phyloP scores from a whole-genome alignment of 2,329 filamentous ascomycete genomes.

The Verticillium dahliae region DNA sequence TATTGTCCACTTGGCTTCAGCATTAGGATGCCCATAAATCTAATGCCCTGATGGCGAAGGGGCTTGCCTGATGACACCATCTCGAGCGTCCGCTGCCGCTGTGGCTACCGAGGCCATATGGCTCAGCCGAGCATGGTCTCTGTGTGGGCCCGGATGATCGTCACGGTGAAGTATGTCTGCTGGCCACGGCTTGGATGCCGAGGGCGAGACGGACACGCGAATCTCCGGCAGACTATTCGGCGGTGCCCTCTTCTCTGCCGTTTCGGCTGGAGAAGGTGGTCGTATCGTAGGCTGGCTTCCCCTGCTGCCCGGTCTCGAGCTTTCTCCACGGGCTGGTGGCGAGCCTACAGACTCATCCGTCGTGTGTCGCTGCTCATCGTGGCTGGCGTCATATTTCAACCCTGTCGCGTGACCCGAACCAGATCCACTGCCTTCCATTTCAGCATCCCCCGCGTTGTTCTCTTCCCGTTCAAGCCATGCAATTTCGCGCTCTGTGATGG shows the following conservation, averaged over 20 bases:
- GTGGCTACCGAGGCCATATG: conserved; percentile 23
- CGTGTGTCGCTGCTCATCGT: conserved; percentile 3
- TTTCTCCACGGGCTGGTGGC: background rate
- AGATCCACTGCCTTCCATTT: conserved; percentile 17
- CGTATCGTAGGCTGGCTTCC: background rate
- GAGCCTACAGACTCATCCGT: background rate
- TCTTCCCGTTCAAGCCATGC: conserved; percentile 24
- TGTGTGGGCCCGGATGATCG: conserved; percentile 10
- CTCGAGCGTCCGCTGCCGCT: conserved; percentile 18
- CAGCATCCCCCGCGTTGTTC: conserved; percentile 19
- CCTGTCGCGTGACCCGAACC: conserved; percentile 11
- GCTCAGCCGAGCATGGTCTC: conserved; percentile 21
- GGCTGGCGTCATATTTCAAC: conserved; percentile 9
- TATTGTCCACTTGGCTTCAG: too few species aligned
- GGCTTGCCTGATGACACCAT: conserved; percentile 3
- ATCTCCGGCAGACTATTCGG: background rate
- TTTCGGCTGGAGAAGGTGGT: background rate
- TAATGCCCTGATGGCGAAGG: conserved; percentile 6
- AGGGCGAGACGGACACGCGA: conserved; percentile 3
- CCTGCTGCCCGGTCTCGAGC: conserved; percentile 7
- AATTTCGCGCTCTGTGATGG: conserved; percentile 67
- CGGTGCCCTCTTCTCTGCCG: background rate
- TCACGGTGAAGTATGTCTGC: conserved; percentile 6
- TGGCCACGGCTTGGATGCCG: conserved; percentile 6
- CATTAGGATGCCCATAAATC: background rate